Base-by-base conservation (phyloP, 2,329 filamentous ascomycete genomes). In the Talaromyces albobiverticillius region DNA sequence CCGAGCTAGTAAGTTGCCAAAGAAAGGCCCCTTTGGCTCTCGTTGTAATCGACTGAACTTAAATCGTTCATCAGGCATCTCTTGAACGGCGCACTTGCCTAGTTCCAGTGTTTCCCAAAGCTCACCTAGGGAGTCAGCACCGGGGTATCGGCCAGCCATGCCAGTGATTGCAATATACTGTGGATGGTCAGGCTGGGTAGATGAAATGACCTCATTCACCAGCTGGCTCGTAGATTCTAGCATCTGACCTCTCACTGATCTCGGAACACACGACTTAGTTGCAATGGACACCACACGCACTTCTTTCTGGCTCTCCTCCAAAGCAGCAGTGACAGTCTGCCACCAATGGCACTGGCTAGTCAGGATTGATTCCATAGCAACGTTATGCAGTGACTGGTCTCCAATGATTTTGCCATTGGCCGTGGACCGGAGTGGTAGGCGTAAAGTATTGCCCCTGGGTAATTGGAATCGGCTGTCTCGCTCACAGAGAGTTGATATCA, bases 111-210 rank as follows among this genome's bases (percentile, higher is more conserved):
- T 67, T 2, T 72, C 60, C 73, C 74, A 77, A 2, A 76, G 62
- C 32, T 70, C 69, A 14, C 71, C 69, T 4, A 71, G 71, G 11
- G 62, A 64, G 26, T 59, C 61, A 34, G 65, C 65, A 0, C 74
- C 76, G 0, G 77, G 75, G 26, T 78, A 74, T 0, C 77, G 67
- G 29, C 77, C 76, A 1, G 66, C 72, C 50, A 54, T 75, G 25
- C 75, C 75, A 9, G 78, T 62, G 10, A 79, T 65, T 22, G 75
- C 76, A 31, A 78, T 76, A 38, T 9, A 34, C 2, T 46, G 43
- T 13, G n/a, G 23, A 23, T 43, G 22, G 8, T 26, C 9, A 26
- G 18, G 13, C 22, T 42, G 40, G 10, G 26, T 29, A 5, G 26
- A 29, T 29, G 26, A 29, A 29, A 29, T 29, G 10, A 29, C 26